Conservation (phyloP, 129 eudicot species). For the Artemisia argyi region DNA sequence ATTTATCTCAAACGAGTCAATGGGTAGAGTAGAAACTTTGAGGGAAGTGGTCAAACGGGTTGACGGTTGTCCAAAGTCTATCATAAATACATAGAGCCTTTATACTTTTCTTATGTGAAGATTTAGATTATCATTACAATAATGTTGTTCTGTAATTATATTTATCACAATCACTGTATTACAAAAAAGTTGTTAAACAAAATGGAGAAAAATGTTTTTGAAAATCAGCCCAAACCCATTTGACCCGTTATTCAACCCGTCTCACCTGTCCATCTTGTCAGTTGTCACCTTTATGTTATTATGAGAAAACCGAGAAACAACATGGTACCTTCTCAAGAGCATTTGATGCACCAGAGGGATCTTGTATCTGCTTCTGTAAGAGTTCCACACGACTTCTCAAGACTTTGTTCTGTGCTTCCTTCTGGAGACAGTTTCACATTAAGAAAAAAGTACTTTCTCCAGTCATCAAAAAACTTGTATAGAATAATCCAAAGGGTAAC, state of each 20-base stretch:
- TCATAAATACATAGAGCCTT: no score
- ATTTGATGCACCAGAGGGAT: constrained; percentile 35
- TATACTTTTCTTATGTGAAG: no score
- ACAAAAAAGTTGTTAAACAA: not conserved
- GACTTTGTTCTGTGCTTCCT: constrained; percentile 44
- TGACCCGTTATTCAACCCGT: not conserved
- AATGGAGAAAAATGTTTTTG: not conserved
- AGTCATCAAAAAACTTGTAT: constrained; percentile 10
- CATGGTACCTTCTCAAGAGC: constrained; percentile 51
- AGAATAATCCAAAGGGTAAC: not conserved
- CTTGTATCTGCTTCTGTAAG: constrained; percentile 43
- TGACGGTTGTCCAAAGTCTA: no score
- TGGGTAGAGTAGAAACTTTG: no score
- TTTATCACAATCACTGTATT: no score
- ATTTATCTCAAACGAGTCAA: no score
- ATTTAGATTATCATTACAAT: no score
- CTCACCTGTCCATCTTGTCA: constrained; percentile 4
- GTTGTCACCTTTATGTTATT: not conserved
- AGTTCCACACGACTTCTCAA: constrained; percentile 48
- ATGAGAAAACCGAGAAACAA: not conserved
- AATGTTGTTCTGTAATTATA: no score
- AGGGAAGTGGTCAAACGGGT: no score
- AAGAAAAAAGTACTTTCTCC: not conserved
- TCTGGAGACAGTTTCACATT: constrained; percentile 36
- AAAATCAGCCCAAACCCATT: not conserved